Evolutionary conservation across 2,329 filamentous ascomycete genomes (phyloP), one percentile per base, ranked within the genome.

Genomic region (Fusarium scirpi): DNA sequence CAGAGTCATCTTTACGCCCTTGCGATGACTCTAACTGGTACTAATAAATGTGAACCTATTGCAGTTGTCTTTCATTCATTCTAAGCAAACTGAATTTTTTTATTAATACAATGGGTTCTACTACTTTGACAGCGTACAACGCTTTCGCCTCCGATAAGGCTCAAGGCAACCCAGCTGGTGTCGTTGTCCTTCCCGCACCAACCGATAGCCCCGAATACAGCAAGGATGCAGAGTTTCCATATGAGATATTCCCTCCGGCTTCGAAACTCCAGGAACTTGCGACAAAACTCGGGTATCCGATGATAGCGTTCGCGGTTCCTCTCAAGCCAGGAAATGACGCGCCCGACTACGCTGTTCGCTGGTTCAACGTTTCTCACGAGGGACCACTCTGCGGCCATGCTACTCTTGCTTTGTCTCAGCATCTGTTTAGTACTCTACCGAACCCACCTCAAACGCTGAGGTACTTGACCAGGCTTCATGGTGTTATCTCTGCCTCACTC

Each of bases 401-500:
- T 5, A 65, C 62, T 1, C 60, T 65, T 0, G 62, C 62, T 0
- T 6, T 65, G 6, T 65, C 62, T 1, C 52, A 65, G 15, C 61
- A 65, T 0, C 9, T 65, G 0, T 65, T 65, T 3, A 47, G 27
- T 9, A 47, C 40, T 3, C 16, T 65, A 1, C 9, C 45, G 0
- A 30, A 30, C 2, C 16, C 46, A 0, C 61, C 62, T 0, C 53
- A 60, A 2, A 59, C 24, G 0, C 30, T 65, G 5, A 59, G 32
- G 4, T 65, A 65, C 12, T 27, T 65, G 1, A 65, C 62, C 1
- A 52, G 62, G 5, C 61, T 65, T 13, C 61, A 65, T 13, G 62
- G 62, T 0, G 1, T 60, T 5, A 32, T 63, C 0, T 59, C 62
- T 18, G 61, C 62, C 0, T 65, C 61, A 1, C 29, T 65, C 0